Percentiles rank a stretch among this genome's conserved stretches.
These are phyloP conservation scores for Phellopilus nigrolimitatus DNA, from an alignment of 1,284 basidiomycete genomes.

Conservation along the genomic window DNA sequence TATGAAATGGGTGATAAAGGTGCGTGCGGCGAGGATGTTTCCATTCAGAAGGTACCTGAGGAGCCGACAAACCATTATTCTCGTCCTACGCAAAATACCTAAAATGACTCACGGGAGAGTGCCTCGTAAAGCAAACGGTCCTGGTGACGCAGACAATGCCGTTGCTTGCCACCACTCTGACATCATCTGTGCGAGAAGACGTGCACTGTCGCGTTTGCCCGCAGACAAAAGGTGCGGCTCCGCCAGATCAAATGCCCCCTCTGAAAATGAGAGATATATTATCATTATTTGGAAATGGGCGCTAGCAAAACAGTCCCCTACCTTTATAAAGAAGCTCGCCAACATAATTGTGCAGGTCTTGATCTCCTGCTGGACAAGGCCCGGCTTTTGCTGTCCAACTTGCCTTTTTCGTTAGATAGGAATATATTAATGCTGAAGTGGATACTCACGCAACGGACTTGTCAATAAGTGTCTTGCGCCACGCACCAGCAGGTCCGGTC, in stretches of 20 bases:
- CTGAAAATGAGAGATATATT: background rate
- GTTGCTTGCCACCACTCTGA: constrained; percentile 61
- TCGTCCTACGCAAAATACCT: background rate
- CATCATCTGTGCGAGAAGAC: constrained; percentile 81
- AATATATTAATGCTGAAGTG: constrained; percentile 1
- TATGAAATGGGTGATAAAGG: constrained; percentile 77
- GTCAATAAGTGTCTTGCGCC: constrained; percentile 79
- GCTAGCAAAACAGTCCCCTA: too few relatives aligned
- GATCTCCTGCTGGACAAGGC: constrained; percentile 79
- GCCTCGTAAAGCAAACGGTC: constrained; percentile 77
- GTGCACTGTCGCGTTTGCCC: constrained; percentile 83
- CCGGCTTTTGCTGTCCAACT: constrained; percentile 83
- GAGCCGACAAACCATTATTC: background rate
- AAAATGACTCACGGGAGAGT: constrained; percentile 64
- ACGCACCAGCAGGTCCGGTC: constrained; percentile 65
- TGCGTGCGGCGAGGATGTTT: constrained; percentile 79
- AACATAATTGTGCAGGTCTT: constrained; percentile 79
- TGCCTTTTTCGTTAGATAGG: background rate
- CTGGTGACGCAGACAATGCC: constrained; percentile 40
- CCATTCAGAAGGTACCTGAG: constrained; percentile 79
- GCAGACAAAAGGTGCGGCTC: constrained; percentile 80
- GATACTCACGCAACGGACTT: constrained; percentile 69
- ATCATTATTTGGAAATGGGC: constrained; percentile 16
- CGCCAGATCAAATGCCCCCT: constrained; percentile 76
- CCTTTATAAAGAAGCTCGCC: constrained; percentile 88